Percentiles rank a stretch among this genome's conserved stretches.
Evolutionary conservation across 176 grass and related monocot species (phyloP).

Genomic region (sorghum (Sorghum bicolor)): Sorghum_bicolor_NCBIv3 NC_012871.2:314001-314500

Average conservation of each 20-base stretch:
- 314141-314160: too few species aligned
- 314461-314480: background rate
- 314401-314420: constrained; percentile 31
- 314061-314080: too few species aligned
- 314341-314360: too few species aligned
- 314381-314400: constrained; percentile 16
- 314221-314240: background rate
- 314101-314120: too few species aligned
- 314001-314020: too few species aligned
- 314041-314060: too few species aligned
- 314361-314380: background rate
- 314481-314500: constrained; percentile 40
- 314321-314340: background rate
- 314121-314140: too few species aligned
- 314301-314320: background rate
- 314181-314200: too few species aligned
- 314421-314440: background rate
- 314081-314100: too few species aligned
- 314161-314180: background rate
- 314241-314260: background rate
- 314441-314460: background rate
- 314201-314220: background rate
- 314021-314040: too few species aligned
- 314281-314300: background rate
- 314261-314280: background rate